A percentile compares a stretch with the other conserved stretches of the same genome.
phyloP scores from a whole-genome alignment of 2,329 filamentous ascomycete species.

The Aspergillus sp. region DNA sequence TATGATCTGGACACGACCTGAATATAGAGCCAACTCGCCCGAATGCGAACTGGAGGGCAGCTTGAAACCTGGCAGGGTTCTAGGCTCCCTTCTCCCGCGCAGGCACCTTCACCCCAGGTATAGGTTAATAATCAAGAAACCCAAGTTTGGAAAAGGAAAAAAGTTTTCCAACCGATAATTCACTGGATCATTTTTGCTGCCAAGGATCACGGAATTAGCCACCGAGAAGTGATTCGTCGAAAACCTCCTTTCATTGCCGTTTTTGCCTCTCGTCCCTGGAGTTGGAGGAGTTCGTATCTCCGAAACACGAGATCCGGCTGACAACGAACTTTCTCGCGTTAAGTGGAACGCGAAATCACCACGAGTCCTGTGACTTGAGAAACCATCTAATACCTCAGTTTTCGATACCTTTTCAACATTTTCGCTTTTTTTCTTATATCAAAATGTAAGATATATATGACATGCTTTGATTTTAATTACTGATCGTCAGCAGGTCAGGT shows the following conservation, averaged over 20 bases:
- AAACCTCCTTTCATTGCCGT: neutral
- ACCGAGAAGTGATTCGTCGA: constrained; percentile 9
- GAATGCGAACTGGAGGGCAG: neutral
- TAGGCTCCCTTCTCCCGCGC: neutral
- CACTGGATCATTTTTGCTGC: constrained; percentile 1
- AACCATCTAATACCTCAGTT: neutral
- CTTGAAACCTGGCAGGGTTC: neutral
- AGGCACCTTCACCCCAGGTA: neutral
- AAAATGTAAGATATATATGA: constrained; percentile 14
- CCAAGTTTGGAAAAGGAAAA: constrained; percentile 10
- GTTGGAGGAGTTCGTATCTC: neutral
- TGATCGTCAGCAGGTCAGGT: constrained; percentile 24
- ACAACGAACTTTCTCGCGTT: constrained; percentile 29
- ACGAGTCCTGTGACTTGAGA: constrained; percentile 33
- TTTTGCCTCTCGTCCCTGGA: neutral
- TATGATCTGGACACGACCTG: neutral
- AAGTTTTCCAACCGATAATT: constrained; percentile 10
- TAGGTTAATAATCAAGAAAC: constrained; percentile 12
- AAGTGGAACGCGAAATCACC: constrained; percentile 45
- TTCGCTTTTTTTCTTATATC: neutral
- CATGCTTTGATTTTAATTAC: neutral
- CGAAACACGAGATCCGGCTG: constrained; percentile 14
- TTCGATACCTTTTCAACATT: neutral
- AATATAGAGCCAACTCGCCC: neutral
- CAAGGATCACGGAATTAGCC: constrained; percentile 5